Evolutionary conservation across 2,329 filamentous ascomycete genomes (phyloP), one percentile per base, ranked within the genome.

Genomic region (Cadophora luteo-olivacea): DNA sequence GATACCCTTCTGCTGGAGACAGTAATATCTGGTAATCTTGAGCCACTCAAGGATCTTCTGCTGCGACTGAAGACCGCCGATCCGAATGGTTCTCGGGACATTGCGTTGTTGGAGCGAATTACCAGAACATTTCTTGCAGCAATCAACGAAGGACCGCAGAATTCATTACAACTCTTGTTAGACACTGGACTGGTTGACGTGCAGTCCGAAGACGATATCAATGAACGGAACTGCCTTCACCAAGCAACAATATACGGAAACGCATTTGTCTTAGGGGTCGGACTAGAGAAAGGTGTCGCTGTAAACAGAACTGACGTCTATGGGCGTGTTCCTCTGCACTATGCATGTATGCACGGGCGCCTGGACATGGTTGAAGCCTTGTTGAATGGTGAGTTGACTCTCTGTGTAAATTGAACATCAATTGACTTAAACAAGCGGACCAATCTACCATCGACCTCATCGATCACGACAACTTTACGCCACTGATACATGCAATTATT

Each of bases 381-480:
- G 24, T 82, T 97, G 62, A 82, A 86, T 71, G 88, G 88, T 89
- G 81, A 75, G 80, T 73, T 65, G 36, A 19, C 11, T 25, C 8
- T 29, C 45, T 49, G 22, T 33, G 19, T 4, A 33, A 22, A 45
- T 25, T 33, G 41, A 41, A 33, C n/a, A 19, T 41, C 45, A 55
- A 51, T 66, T 73, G 70, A 74, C 57, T 45, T 57, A 48, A 38
- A 65, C 54, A n/a, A 89, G 87, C 87, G 25, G 89, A 91, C 58
- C 87, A 89, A 4, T 84, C 88, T 24, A 97, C 93, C 0, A 91
- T 98, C 69, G 90, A 98, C 77, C 84, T 91, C 51, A 94, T 94
- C 77, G 96, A 99, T 77, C 92, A 98, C 77, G 95, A 99, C 81
- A 97, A 97, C 80, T 99, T 97, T 79, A 98, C 95, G 0, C 94